These are phyloP conservation scores for Yamadazyma membranifaciens DNA, from an alignment of 1,139 yeast genomes.

Conservation along the genomic window DNA sequence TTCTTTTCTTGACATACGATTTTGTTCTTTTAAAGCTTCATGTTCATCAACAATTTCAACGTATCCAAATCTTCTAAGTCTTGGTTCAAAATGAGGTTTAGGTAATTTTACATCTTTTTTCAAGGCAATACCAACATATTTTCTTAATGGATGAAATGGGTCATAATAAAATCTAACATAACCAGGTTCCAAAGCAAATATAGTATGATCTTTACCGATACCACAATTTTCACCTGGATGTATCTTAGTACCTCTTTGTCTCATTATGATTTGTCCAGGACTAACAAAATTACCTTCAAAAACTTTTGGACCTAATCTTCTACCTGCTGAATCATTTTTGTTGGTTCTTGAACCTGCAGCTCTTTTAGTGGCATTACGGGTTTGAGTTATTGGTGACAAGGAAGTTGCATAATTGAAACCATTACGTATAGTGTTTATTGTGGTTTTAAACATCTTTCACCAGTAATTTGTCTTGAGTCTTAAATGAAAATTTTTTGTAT, in stretches of 20 bases:
- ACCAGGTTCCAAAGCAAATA: conserved; percentile 90
- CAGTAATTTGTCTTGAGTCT: no score
- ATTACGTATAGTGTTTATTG: neutral
- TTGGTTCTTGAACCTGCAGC: conserved; percentile 93
- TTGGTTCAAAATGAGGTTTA: conserved; percentile 84
- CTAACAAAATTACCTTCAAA: conserved; percentile 66
- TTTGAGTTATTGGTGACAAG: conserved; percentile 15
- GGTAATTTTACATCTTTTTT: conserved; percentile 66
- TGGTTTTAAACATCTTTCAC: neutral
- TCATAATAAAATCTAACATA: conserved; percentile 86
- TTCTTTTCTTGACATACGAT: conserved; percentile 61
- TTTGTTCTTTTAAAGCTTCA: conserved; percentile 57
- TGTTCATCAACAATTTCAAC: conserved; percentile 48
- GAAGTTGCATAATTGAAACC: neutral
- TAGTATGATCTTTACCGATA: conserved; percentile 92
- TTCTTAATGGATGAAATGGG: conserved; percentile 96
- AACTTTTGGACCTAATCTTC: conserved; percentile 88
- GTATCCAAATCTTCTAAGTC: conserved; percentile 82
- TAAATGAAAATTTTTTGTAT: conserved; percentile 6
- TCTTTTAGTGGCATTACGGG: conserved; percentile 89
- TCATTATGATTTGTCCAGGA: conserved; percentile 87
- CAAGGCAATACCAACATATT: conserved; percentile 86
- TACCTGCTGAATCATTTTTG: conserved; percentile 94
- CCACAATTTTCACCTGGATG: conserved; percentile 93
- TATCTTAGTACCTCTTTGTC: conserved; percentile 96